Base-by-base conservation (phyloP, 1,139 yeast species). In the Magnusiomyces tetraspermus region DNA sequence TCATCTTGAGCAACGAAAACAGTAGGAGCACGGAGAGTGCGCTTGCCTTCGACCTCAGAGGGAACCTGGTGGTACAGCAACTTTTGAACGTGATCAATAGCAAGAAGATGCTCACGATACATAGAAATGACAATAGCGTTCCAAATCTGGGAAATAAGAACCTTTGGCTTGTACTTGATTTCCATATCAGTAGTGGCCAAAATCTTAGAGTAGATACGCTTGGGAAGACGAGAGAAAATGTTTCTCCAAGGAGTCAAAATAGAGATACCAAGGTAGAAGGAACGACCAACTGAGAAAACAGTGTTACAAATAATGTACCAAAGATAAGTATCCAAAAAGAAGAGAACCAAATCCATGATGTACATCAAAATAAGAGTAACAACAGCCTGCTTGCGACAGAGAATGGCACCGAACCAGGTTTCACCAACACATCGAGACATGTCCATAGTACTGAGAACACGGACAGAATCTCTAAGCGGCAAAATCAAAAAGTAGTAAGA, bases 191-290 rank as follows among this genome's bases (percentile, higher is more conserved):
- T 87, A 44, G 98, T 92, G 49, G 97, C 97, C 71, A 92, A 80
- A 61, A 92, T 82, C 81, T 92, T 92, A 55, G 97, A 88, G 77
- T 92, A 92, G 63, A 92, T 88, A 82, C 98, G 87, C 82, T 92
- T 92, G 70, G 98, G 98, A 68, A 92, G 78, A 72, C 98, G 84
- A 57, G 96, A 84, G 77, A 90, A 92, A 65, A 92, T 90, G 71
- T 92, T 92, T 82, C 97, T 85, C 98, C 98, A 92, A 58, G 98
- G 98, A 53, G 98, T 92, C 77, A 90, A 83, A 61, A 92, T 90
- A 51, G 97, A 92, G 65, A 92, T 89, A 84, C 98, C 98, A 71
- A 92, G 78, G 77, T 90, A 92, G 79, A 92, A 92, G 30, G 97
- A 92, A 70, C 96, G 87, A 64, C 96, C 97, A 66, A 92, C 89